Conservation (phyloP, 768 basidiomycete species). For the Phylloporus arenicola region DNA sequence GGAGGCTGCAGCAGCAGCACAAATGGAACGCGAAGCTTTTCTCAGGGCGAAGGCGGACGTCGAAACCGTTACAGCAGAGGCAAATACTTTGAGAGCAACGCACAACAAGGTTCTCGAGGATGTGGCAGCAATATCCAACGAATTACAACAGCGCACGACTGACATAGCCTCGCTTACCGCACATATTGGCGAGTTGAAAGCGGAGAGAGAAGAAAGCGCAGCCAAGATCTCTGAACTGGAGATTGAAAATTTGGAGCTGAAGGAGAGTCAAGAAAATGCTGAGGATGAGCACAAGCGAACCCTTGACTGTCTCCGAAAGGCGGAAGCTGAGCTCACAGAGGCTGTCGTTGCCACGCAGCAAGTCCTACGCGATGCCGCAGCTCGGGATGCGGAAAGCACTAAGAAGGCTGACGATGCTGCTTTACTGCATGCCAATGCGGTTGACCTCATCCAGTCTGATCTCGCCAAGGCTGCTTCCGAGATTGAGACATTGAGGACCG, state of each 20-base stretch:
- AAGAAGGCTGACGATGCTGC: conserved; percentile 38
- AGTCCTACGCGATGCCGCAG: conserved; percentile 42
- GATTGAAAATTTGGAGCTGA: conserved; percentile 73
- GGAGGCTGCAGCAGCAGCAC: conserved; percentile 46
- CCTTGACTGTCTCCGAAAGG: conserved; percentile 39
- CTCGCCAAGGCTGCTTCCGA: conserved; percentile 40
- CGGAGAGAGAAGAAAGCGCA: conserved; percentile 65
- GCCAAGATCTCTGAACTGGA: conserved; percentile 75
- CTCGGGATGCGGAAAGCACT: conserved; percentile 43
- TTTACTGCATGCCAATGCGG: conserved; percentile 41
- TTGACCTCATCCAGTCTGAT: conserved; percentile 41
- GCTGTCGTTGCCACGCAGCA: conserved; percentile 44
- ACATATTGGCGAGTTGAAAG: conserved; percentile 49
- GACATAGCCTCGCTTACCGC: conserved; percentile 40
- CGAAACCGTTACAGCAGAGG: conserved; percentile 49
- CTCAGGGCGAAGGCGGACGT: conserved; percentile 60
- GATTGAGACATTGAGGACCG: conserved; percentile 41
- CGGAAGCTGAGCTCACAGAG: conserved; percentile 51
- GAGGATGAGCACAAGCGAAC: conserved; percentile 54
- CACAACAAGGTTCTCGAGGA: conserved; percentile 48
- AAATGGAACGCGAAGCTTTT: conserved; percentile 58
- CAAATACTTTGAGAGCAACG: conserved; percentile 43
- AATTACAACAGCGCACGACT: conserved; percentile 44
- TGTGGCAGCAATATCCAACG: conserved; percentile 39
- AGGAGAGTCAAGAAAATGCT: conserved; percentile 58